Evolutionary conservation across 2,329 filamentous ascomycete genomes (phyloP).

Genomic region (Fusarium sp.): DNA sequence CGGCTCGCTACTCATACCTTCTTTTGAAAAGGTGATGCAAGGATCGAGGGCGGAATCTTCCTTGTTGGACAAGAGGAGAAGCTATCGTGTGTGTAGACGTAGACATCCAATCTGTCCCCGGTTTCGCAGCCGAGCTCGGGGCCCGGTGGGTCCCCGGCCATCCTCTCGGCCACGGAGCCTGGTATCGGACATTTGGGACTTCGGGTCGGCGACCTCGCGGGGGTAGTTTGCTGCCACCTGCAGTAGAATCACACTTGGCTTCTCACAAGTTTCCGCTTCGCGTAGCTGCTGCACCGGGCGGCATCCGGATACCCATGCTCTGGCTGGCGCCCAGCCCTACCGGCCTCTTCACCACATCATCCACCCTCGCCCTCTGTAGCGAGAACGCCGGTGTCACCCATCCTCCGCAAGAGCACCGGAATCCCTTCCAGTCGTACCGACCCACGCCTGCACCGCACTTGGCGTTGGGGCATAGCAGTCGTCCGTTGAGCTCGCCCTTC

Average conservation of each 20-base stretch:
- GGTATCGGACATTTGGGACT: slow-evolving; percentile 3
- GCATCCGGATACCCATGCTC: slow-evolving; percentile 65
- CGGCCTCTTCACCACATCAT: slow-evolving; percentile 64
- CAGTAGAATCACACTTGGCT: neutral
- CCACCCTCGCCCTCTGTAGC: slow-evolving; percentile 83
- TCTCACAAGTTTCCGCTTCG: slow-evolving; percentile 51
- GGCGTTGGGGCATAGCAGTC: slow-evolving; percentile 82
- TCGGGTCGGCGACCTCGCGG: slow-evolving; percentile 18
- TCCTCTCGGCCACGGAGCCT: slow-evolving; percentile 13
- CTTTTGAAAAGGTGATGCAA: slow-evolving; percentile 8
- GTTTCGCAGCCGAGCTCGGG: neutral
- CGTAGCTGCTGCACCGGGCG: slow-evolving; percentile 56
- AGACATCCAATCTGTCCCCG: neutral
- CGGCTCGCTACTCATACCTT: slow-evolving; percentile 7
- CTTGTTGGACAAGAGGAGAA: neutral
- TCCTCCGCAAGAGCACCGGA: slow-evolving; percentile 89
- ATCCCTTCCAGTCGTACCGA: slow-evolving; percentile 95
- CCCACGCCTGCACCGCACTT: slow-evolving; percentile 88
- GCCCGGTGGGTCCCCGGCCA: slow-evolving; percentile 9
- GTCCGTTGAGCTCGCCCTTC: slow-evolving; percentile 83
- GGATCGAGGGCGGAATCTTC: slow-evolving; percentile 7
- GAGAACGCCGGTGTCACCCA: slow-evolving; percentile 95
- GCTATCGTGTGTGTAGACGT: neutral
- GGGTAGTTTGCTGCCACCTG: neutral
- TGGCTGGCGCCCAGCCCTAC: slow-evolving; percentile 35